These are phyloP conservation scores for Lithohypha guttulata DNA, from an alignment of 2,329 filamentous ascomycete species.

Conservation along the genomic window DNA sequence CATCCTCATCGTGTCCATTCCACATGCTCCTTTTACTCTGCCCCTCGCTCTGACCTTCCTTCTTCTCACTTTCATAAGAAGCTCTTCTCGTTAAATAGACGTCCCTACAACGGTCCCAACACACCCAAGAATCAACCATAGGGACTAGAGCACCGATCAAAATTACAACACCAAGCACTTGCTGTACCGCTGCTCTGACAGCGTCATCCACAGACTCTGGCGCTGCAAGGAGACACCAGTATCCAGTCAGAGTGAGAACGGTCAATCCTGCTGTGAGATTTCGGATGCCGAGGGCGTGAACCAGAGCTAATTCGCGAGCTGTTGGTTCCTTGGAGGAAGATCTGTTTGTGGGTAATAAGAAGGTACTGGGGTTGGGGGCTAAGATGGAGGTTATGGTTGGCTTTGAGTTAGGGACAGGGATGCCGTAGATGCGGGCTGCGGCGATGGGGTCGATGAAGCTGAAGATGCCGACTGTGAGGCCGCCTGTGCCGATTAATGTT, in stretches of 20 bases:
- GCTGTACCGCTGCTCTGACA: conserved; percentile 8
- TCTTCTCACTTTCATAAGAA: not conserved
- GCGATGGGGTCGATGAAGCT: conserved; percentile 14
- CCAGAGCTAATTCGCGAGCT: conserved; percentile 7
- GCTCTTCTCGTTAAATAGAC: not conserved
- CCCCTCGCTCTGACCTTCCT: not conserved
- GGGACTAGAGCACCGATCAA: conserved; percentile 10
- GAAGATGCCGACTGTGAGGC: conserved; percentile 13
- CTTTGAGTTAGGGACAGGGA: conserved; percentile 2
- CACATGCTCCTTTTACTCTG: not conserved
- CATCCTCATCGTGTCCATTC: not conserved
- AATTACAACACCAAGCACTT: conserved; percentile 16
- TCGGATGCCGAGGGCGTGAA: conserved; percentile 14
- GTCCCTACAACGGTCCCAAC: conserved; percentile 4
- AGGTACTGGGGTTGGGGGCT: not conserved
- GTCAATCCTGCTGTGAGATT: conserved; percentile 13
- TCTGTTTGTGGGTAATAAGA: not conserved
- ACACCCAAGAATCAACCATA: conserved; percentile 13
- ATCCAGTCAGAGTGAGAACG: conserved; percentile 11
- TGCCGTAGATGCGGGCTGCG: conserved; percentile 12
- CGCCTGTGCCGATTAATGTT: conserved; percentile 12
- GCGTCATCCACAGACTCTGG: not conserved
- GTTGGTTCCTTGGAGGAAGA: not conserved
- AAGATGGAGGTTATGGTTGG: not conserved
- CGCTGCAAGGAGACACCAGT: conserved; percentile 12